Percentiles rank a stretch among this genome's conserved stretches.
Conservation (phyloP, 1,139 yeast genomes). For the Zygosaccharomyces sapae region DNA sequence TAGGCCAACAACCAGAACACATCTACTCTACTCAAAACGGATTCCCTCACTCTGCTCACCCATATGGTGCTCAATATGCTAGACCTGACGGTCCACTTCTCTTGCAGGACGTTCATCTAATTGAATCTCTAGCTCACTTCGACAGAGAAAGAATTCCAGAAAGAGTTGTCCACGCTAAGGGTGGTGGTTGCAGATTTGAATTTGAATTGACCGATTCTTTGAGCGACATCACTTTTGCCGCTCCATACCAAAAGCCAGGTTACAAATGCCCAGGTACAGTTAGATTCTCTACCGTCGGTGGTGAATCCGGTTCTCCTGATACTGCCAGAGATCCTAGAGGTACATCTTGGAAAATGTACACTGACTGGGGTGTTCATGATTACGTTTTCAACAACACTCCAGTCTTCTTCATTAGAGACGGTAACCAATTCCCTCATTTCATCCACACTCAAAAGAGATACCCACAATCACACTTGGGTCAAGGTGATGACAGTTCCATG, state of each 20-base stretch:
- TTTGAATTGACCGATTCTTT: conserved; percentile 82
- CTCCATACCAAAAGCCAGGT: conserved; percentile 67
- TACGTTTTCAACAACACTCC: conserved; percentile 91
- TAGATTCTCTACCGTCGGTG: conserved; percentile 86
- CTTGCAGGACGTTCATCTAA: conserved; percentile 72
- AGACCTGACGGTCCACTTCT: conserved; percentile 73
- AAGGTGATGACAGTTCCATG: conserved; percentile 45
- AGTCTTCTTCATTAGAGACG: conserved; percentile 80
- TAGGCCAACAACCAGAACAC: conserved; percentile 9
- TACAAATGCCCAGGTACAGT: conserved; percentile 70
- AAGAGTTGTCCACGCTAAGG: conserved; percentile 87
- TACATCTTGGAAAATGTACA: conserved; percentile 74
- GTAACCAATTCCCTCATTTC: conserved; percentile 81
- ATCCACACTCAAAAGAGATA: conserved; percentile 84
- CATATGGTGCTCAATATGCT: conserved; percentile 61
- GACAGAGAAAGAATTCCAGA: conserved; percentile 87
- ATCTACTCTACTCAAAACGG: conserved; percentile 64
- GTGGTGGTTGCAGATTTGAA: conserved; percentile 79
- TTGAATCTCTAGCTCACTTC: conserved; percentile 76
- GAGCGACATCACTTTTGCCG: conserved; percentile 66
- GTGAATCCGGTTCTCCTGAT: conserved; percentile 80
- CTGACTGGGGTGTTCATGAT: conserved; percentile 85
- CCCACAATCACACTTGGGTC: conserved; percentile 48
- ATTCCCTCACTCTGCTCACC: conserved; percentile 51
- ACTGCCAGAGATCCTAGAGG: conserved; percentile 91